A percentile compares a stretch with the other conserved stretches of the same genome.
These are phyloP conservation scores for Pholiota adiposa DNA, from an alignment of 1,284 basidiomycete species.

Conservation along the genomic window DNA sequence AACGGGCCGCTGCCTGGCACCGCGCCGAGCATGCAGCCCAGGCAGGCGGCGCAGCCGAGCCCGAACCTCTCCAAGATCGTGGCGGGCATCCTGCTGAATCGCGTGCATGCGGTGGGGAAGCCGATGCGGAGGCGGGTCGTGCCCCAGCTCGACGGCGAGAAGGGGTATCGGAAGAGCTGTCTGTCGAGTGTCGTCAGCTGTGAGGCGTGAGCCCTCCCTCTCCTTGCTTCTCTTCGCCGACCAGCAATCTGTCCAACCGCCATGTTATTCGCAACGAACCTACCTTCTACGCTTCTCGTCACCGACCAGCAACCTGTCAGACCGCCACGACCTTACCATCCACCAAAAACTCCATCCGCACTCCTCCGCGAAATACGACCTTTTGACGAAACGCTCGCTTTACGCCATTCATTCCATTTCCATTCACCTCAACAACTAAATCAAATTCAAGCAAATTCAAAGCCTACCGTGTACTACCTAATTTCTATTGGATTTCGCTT, in stretches of 20 bases:
- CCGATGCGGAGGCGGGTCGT: constrained; percentile 44
- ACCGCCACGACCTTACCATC: neutral
- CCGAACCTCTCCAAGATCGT: constrained; percentile 38
- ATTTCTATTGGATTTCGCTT: neutral
- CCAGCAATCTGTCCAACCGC: neutral
- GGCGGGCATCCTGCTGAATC: constrained; percentile 51
- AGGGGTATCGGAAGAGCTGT: constrained; percentile 48
- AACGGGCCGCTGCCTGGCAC: constrained; percentile 4
- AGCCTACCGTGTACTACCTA: neutral
- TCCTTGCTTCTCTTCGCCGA: neutral
- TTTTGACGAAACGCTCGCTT: neutral
- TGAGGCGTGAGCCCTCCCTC: constrained; percentile 25
- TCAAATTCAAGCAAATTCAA: neutral
- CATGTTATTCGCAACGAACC: neutral
- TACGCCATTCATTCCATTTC: neutral
- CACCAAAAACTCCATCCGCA: neutral
- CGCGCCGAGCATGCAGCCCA: neutral
- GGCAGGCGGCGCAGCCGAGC: neutral
- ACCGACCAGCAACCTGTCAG: too few species aligned
- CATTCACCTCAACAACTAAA: neutral
- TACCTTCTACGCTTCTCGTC: neutral
- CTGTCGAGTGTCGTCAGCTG: constrained; percentile 39
- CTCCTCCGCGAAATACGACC: neutral
- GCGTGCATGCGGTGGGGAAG: constrained; percentile 49
- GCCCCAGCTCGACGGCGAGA: constrained; percentile 28